Evolutionary conservation across 2,329 filamentous ascomycete genomes (phyloP).

Genomic region (Zymoseptoria crescenta): DNA sequence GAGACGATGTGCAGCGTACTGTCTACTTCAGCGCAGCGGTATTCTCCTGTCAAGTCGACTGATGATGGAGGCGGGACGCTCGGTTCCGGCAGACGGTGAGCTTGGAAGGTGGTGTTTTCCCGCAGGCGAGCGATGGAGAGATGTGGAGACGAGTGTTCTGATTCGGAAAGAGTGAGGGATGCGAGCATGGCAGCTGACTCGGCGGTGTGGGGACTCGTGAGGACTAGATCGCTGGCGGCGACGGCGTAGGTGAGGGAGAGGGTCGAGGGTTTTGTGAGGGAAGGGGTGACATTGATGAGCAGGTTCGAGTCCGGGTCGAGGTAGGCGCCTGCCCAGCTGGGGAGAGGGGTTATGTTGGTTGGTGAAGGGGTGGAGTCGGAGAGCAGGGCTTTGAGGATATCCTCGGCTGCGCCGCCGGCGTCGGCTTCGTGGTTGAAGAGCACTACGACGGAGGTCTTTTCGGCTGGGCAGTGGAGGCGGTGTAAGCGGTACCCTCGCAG

Average conservation of each 20-base stretch:
- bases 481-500: constrained; percentile 36
- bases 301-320: constrained; percentile 34
- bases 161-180: constrained; percentile 25
- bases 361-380: constrained; percentile 3
- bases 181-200: constrained; percentile 22
- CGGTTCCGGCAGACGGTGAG: constrained; percentile 2
- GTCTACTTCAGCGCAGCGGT: constrained; percentile 32
- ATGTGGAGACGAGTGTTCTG: not conserved
- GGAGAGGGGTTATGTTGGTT: constrained; percentile 5
- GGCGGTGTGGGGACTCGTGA: constrained; percentile 9
- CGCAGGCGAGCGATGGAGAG: constrained; percentile 13
- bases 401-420: constrained; percentile 21
- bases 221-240: constrained; percentile 2
- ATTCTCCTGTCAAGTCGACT: constrained; percentile 24
- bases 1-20: constrained; percentile 33
- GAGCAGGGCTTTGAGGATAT: constrained; percentile 29
- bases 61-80: not conserved
- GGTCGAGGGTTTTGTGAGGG: constrained; percentile 16
- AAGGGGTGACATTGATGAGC: constrained; percentile 21
- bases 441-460: constrained; percentile 34
- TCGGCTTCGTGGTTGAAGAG: constrained; percentile 36
- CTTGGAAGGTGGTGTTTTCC: constrained; percentile 16
- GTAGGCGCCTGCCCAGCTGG: constrained; percentile 31
- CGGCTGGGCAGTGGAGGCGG: constrained; percentile 30
- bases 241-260: constrained; percentile 7